Evolutionary conservation across 345 rosid genomes (phyloP).

Genomic region (Leavenworthia alabamica): DNA sequence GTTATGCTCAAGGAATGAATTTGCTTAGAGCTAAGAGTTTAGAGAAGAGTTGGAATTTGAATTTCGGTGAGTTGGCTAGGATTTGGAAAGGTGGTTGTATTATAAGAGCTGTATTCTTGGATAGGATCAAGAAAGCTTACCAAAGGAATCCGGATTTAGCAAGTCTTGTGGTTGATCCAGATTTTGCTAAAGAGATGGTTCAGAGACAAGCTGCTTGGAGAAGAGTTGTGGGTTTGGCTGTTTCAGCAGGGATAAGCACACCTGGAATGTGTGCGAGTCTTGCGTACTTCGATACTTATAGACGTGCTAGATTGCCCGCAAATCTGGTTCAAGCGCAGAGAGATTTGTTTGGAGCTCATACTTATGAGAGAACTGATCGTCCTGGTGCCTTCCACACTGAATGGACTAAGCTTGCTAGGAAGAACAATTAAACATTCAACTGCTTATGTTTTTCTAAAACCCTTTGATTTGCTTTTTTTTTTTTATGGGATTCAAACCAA

Average conservation of each 20-base stretch:
- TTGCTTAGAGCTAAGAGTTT: conserved; percentile 83
- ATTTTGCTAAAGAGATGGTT: conserved; percentile 93
- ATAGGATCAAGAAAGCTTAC: conserved; percentile 94
- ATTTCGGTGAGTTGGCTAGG: conserved; percentile 83
- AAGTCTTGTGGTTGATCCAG: conserved; percentile 86
- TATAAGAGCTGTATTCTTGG: conserved; percentile 88
- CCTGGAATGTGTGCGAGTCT: conserved; percentile 98
- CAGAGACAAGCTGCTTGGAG: conserved; percentile 99
- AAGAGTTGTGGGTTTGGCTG: conserved; percentile 85
- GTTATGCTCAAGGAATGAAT: conserved; percentile 97
- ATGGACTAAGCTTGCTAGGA: conserved; percentile 82
- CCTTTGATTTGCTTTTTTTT: too few relatives aligned
- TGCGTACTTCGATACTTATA: conserved; percentile 85
- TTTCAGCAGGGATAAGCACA: conserved; percentile 85
- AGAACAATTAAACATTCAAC: conserved; percentile 42
- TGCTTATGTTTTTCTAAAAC: conserved; percentile 16
- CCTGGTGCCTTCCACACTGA: conserved; percentile 78
- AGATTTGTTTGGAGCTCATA: conserved; percentile 96
- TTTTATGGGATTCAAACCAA: neutral
- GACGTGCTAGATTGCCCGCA: conserved; percentile 83
- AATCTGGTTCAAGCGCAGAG: conserved; percentile 97
- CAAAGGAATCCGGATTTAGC: conserved; percentile 85
- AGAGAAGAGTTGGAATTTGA: conserved; percentile 76
- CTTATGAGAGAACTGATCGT: conserved; percentile 86
- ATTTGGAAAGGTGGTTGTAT: conserved; percentile 99